Conservation (phyloP, 208 protist species). For the Leishmania amazonensis region DNA sequence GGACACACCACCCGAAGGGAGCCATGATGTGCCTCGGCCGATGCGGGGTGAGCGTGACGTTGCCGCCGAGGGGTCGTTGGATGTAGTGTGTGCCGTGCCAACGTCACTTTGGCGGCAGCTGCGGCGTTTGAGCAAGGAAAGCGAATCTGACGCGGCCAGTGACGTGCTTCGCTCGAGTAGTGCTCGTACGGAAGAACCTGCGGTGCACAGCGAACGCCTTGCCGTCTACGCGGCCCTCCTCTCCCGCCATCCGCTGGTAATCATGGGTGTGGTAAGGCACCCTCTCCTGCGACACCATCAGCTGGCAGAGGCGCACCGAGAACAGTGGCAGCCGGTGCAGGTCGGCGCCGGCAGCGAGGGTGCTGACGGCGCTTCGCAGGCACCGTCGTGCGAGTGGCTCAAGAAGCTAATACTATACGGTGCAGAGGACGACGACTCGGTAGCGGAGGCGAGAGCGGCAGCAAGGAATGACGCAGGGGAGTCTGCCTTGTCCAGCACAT, state of each 20-base stretch:
- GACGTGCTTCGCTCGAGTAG: not conserved
- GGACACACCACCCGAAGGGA: not conserved
- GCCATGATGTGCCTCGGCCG: not conserved
- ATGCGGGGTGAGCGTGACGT: not conserved
- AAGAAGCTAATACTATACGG: not conserved
- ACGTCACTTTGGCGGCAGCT: not conserved
- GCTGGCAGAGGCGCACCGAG: not conserved
- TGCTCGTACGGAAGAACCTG: not conserved
- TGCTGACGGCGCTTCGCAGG: not conserved
- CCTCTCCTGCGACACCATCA: constrained; percentile 19
- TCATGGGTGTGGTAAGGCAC: constrained; percentile 9
- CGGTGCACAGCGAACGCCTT: constrained; percentile 8
- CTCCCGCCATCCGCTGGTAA: constrained; percentile 10
- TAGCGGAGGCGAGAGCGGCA: not conserved
- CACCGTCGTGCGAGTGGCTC: constrained; percentile 2
- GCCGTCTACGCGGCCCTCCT: constrained; percentile 8
- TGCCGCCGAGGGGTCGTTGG: not conserved
- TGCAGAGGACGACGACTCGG: not conserved
- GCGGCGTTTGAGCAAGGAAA: not conserved
- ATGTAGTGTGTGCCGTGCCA: not conserved
- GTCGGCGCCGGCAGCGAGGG: not conserved
- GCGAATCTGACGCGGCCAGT: not conserved
- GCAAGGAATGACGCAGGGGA: not conserved
- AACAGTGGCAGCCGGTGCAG: not conserved
- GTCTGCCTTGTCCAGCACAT: not conserved